phyloP scores from a whole-genome alignment of 176 grass and related monocot species.

The Puccinellia tenuiflora region DNA sequence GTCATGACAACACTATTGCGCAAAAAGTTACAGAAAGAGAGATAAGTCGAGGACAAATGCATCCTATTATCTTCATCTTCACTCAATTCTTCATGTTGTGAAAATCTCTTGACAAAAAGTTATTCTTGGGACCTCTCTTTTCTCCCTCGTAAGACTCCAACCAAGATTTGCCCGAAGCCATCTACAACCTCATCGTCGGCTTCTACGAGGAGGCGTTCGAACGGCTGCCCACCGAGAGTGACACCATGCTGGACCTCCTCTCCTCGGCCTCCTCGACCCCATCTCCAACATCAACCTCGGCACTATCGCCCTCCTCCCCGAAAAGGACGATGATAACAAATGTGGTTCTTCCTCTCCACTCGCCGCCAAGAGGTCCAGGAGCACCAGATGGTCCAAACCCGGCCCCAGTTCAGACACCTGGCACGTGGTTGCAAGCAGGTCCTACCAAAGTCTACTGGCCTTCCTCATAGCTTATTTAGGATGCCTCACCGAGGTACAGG shows the following conservation, averaged over 20 bases:
- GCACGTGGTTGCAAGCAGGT: accelerated
- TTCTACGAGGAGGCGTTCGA: background rate
- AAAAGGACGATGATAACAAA: too few relatives aligned
- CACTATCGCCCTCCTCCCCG: background rate
- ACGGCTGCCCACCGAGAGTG: background rate
- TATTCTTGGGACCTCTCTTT: too few relatives aligned
- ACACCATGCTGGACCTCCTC: background rate
- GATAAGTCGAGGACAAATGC: too few relatives aligned
- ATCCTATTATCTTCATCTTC: too few relatives aligned
- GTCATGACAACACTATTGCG: too few relatives aligned
- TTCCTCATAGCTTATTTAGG: background rate
- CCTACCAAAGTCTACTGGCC: background rate
- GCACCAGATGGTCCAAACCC: too few relatives aligned
- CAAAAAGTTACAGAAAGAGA: too few relatives aligned
- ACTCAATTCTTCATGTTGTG: too few relatives aligned
- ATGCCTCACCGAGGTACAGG: background rate
- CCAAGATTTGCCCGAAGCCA: background rate
- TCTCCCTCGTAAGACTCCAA: too few relatives aligned
- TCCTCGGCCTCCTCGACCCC: background rate
- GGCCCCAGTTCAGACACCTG: too few relatives aligned
- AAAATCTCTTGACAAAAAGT: too few relatives aligned
- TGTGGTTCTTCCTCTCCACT: background rate
- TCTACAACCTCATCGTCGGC: background rate
- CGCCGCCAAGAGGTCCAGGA: background rate
- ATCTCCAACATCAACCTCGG: background rate